Percentiles rank a stretch among this genome's conserved stretches.
Conservation (phyloP, 805 yeast species). For the Zygosaccharomyces bisporus region DNA sequence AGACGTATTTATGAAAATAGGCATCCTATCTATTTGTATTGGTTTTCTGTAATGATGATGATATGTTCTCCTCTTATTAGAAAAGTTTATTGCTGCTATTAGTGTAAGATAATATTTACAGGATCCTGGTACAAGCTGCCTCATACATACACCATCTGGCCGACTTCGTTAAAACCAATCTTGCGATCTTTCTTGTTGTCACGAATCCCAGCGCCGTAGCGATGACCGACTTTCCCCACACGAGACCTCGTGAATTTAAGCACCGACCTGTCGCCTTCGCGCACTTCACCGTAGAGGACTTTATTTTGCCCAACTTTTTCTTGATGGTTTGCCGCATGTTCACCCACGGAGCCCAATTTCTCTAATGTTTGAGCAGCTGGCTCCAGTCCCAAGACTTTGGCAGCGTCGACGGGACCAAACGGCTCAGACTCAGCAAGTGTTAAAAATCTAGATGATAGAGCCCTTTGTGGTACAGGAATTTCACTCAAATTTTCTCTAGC, state of each 20-base stretch:
- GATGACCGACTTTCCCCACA: slow-evolving; percentile 82
- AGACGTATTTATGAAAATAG: background rate
- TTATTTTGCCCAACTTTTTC: slow-evolving; percentile 35
- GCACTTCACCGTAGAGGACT: slow-evolving; percentile 51
- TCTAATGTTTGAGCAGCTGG: slow-evolving; percentile 82
- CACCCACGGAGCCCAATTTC: slow-evolving; percentile 58
- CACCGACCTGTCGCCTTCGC: slow-evolving; percentile 64
- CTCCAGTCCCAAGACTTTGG: slow-evolving; percentile 72
- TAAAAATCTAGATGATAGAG: slow-evolving; percentile 74
- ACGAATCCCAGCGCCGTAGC: slow-evolving; percentile 88
- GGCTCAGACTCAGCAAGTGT: slow-evolving; percentile 93
- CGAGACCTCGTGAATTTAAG: slow-evolving; percentile 74
- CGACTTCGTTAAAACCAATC: slow-evolving; percentile 64
- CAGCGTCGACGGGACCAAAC: slow-evolving; percentile 94
- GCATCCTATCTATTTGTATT: background rate
- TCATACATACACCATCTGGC: slow-evolving; percentile 45
- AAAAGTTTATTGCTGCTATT: too few species aligned
- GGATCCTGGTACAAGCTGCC: background rate
- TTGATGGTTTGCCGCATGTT: slow-evolving; percentile 40
- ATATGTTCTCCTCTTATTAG: background rate
- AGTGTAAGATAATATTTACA: slow-evolving; percentile 4
- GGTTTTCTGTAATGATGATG: slow-evolving; percentile 1
- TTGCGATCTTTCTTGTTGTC: slow-evolving; percentile 83
- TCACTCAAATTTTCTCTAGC: slow-evolving; percentile 78
- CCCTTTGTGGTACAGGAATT: slow-evolving; percentile 84